Evolutionary conservation across 2,329 filamentous ascomycete species (phyloP).

Genomic region (Ascocoryne sarcoides): DNA sequence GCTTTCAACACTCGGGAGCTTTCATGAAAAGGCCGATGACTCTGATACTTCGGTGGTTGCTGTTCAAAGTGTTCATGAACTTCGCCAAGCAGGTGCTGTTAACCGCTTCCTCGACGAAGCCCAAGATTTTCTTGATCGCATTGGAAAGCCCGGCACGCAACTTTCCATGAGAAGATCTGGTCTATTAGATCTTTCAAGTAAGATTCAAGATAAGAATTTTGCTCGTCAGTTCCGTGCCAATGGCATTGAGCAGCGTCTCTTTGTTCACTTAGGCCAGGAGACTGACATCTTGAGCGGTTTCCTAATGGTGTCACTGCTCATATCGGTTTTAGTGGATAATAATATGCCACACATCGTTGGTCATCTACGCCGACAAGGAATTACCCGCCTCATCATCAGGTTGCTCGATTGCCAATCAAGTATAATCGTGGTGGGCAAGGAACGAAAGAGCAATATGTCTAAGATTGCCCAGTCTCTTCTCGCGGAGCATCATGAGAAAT

Average conservation of each 20-base stretch:
- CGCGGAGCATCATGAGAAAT: constrained; percentile 40
- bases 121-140: constrained; percentile 53
- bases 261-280: constrained; percentile 51
- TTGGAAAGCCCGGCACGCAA: constrained; percentile 42
- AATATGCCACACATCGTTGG: constrained; percentile 50
- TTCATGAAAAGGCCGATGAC: constrained; percentile 24
- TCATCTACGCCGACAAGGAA: constrained; percentile 45
- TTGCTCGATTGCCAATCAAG: constrained; percentile 47
- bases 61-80: constrained; percentile 56
- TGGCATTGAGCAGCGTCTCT: constrained; percentile 59
- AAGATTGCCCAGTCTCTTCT: constrained; percentile 52
- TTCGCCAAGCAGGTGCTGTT: constrained; percentile 57
- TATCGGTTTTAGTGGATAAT: constrained; percentile 53
- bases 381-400: constrained; percentile 44
- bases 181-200: constrained; percentile 50
- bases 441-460: constrained; percentile 61
- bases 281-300: constrained; percentile 55
- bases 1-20: constrained; percentile 21
- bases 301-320: constrained; percentile 52
- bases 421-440: constrained; percentile 51
- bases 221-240: constrained; percentile 65
- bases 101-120: constrained; percentile 58
- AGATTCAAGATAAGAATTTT: constrained; percentile 54
- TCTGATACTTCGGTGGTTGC: constrained; percentile 29
- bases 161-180: constrained; percentile 48